Percentiles rank a stretch among this genome's conserved stretches.
Evolutionary conservation across 805 yeast species (phyloP).

Genomic region (Candida pseudoglaebosa): DNA sequence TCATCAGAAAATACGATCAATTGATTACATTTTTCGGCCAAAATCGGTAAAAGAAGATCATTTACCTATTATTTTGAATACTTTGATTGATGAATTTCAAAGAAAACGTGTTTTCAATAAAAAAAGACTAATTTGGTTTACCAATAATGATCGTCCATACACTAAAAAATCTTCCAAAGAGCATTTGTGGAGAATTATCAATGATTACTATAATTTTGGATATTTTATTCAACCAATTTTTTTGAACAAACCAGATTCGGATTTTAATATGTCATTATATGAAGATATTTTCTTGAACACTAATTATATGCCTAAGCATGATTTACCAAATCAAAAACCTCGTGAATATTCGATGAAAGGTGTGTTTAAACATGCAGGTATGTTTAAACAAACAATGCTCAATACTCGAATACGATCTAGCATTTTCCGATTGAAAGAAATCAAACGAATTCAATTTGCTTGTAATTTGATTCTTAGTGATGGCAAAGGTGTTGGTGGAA

Average conservation of each 20-base stretch:
- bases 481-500: slow-evolving; percentile 29
- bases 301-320: slow-evolving; percentile 26
- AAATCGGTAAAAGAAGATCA: slow-evolving; percentile 17
- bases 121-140: slow-evolving; percentile 64
- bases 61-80: slow-evolving; percentile 42
- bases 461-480: slow-evolving; percentile 58
- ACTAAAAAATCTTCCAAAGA: slow-evolving; percentile 38
- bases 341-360: slow-evolving; percentile 3
- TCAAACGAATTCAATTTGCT: slow-evolving; percentile 58
- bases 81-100: slow-evolving; percentile 53
- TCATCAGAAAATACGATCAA: slow-evolving; percentile 3
- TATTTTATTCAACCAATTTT: slow-evolving; percentile 65
- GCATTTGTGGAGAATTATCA: slow-evolving; percentile 52
- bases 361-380: slow-evolving; percentile 10
- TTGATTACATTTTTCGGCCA: slow-evolving; percentile 5
- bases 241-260: slow-evolving; percentile 25
- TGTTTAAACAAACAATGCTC: slow-evolving; percentile 15
- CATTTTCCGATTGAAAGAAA: slow-evolving; percentile 55
- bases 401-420: slow-evolving; percentile 8
- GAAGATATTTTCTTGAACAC: slow-evolving; percentile 56
- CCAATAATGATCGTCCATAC: slow-evolving; percentile 71
- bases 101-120: slow-evolving; percentile 45
- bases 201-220: slow-evolving; percentile 53
- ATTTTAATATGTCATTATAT: slow-evolving; percentile 42
- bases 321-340: slow-evolving; percentile 4